Base-by-base conservation (phyloP, 352 stramenopile genomes). In the Phytophthora melonis region DNA sequence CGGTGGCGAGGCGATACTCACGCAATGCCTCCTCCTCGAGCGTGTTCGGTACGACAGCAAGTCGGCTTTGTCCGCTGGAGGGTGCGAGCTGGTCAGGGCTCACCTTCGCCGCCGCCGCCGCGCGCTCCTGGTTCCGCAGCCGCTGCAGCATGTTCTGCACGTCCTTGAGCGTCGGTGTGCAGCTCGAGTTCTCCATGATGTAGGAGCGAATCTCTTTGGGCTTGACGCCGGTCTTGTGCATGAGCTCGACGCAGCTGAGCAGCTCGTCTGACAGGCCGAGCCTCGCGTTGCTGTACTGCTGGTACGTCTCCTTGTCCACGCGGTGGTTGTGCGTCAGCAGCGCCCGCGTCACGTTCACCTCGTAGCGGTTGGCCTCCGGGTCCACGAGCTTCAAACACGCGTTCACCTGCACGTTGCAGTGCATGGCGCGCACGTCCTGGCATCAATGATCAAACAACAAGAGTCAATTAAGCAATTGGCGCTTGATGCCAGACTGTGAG, bases 141-240 rank as follows among this genome's bases (percentile, higher is more conserved):
- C 70, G 63, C 23, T 73, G 57, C 52, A 83, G 52, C 5, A 79
- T 74, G 53, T 83, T 81, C 56, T 78, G 69, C 52, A 81, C 73
- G 66, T 83, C 73, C 45, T 81, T 83, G 56, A 75, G 45, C n/a
- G 75, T 82, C 16, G 75, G 75, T 4, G 53, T 30, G 53, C 75
- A 82, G 36, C 8, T 74, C n/a, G 75, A 82, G 32, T 80, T 66
- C 43, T 73, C 56, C 60, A 77, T 72, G 39, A 83, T 80, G 54
- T 83, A 83, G 7, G 39, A 41, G 30, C 68, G 75, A 3, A 82
- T 52, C 30, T 82, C 75, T 16, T 70, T 77, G 5, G 72, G 47
- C 55, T 80, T 82, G 36, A 80, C 69, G 30, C 72, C 75, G 21
- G 75, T 76, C 55, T 79, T 76, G 14, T 72, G 68, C 75, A 82